Conservation (phyloP, 1,284 basidiomycete genomes). For the Termitomyces sp. region DNA sequence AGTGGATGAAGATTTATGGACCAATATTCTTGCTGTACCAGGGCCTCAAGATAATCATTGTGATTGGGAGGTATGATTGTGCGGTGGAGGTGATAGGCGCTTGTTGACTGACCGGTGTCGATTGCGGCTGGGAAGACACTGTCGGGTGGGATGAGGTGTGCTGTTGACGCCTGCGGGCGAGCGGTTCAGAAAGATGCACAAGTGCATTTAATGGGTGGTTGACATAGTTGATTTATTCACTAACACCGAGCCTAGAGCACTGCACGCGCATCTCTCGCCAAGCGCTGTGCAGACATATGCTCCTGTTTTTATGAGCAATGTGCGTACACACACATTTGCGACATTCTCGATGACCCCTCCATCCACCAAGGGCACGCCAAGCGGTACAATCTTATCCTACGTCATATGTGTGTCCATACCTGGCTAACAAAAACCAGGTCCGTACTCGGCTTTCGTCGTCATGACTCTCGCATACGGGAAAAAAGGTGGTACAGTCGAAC, state of each 20-base stretch:
- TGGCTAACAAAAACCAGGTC: conserved; percentile 29
- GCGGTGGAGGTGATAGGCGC: conserved; percentile 45
- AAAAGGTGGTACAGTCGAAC: too few species aligned
- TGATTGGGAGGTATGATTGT: conserved; percentile 41
- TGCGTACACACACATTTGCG: conserved; percentile 46
- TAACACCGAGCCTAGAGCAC: conserved; percentile 34
- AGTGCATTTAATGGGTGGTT: conserved; percentile 31
- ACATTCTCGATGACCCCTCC: conserved; percentile 45
- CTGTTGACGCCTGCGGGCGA: conserved; percentile 40
- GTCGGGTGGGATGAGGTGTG: conserved; percentile 42
- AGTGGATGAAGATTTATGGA: conserved; percentile 42
- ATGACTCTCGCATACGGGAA: conserved; percentile 66
- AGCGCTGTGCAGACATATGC: conserved; percentile 43
- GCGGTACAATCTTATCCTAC: conserved; percentile 29
- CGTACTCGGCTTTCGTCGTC: conserved; percentile 59
- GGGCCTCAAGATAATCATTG: conserved; percentile 32
- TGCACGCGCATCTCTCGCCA: conserved; percentile 51
- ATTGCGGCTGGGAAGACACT: conserved; percentile 48
- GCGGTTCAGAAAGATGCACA: conserved; percentile 41
- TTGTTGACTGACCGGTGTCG: conserved; percentile 44
- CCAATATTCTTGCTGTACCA: conserved; percentile 40
- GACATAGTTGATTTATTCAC: background rate
- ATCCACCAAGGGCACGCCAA: conserved; percentile 50
- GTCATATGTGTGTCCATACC: background rate
- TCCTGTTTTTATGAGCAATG: conserved; percentile 41